These are phyloP conservation scores for Kazachstania africana DNA, from an alignment of 805 yeast genomes.

Conservation along the genomic window DNA sequence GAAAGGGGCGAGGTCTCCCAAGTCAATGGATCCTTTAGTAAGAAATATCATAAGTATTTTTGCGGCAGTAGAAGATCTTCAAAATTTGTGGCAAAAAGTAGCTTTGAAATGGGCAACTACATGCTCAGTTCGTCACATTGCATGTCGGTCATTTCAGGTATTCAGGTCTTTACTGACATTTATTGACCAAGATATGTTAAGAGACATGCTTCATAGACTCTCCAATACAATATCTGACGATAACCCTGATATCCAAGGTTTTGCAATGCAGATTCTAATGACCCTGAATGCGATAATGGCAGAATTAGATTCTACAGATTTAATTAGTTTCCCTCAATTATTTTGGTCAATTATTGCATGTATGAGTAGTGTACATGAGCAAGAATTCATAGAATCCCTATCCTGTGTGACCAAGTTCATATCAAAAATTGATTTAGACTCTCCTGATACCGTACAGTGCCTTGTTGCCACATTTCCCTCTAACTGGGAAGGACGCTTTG, in stretches of 20 bases:
- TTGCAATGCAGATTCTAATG: conserved; percentile 94
- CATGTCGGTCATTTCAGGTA: conserved; percentile 90
- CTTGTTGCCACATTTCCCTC: conserved; percentile 82
- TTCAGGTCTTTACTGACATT: conserved; percentile 75
- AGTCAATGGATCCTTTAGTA: conserved; percentile 67
- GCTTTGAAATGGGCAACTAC: conserved; percentile 93
- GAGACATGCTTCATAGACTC: conserved; percentile 86
- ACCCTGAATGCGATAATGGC: conserved; percentile 88
- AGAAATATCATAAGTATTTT: conserved; percentile 52
- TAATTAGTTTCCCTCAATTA: conserved; percentile 81
- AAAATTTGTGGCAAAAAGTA: conserved; percentile 72
- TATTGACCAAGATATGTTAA: conserved; percentile 76
- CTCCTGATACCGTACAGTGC: conserved; percentile 76
- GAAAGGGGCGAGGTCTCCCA: conserved; percentile 74
- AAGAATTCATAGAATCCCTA: conserved; percentile 79
- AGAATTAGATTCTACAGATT: conserved; percentile 62
- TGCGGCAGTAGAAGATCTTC: conserved; percentile 39
- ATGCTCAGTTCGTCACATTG: conserved; percentile 93
- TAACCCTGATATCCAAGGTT: conserved; percentile 83
- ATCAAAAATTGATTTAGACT: conserved; percentile 74
- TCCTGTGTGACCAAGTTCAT: conserved; percentile 74
- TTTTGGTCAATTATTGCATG: conserved; percentile 96
- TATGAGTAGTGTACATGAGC: conserved; percentile 79
- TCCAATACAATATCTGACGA: conserved; percentile 90
- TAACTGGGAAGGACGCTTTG: conserved; percentile 90